phyloP scores from a whole-genome alignment of 1,284 basidiomycete genomes.

The Bondarzewia mesenterica region DNA sequence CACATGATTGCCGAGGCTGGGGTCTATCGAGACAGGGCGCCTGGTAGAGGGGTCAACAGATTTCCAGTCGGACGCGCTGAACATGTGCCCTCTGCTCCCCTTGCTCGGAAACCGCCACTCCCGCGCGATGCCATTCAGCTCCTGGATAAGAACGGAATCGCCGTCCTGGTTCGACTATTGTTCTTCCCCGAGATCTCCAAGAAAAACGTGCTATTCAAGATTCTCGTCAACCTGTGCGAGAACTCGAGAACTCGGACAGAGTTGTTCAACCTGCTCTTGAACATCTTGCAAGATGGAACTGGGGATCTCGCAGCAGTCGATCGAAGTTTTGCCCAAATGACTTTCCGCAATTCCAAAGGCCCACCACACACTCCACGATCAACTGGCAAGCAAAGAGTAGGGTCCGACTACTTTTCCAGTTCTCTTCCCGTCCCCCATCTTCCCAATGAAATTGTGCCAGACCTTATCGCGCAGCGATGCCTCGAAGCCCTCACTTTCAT shows the following conservation, averaged over 20 bases:
- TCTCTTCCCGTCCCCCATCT: constrained; percentile 50
- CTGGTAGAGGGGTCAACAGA: constrained; percentile 21
- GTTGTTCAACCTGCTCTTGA: constrained; percentile 87
- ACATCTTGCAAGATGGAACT: constrained; percentile 91
- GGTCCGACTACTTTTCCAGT: constrained; percentile 40
- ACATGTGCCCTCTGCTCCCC: constrained; percentile 19
- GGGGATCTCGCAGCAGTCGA: constrained; percentile 90
- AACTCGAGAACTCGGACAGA: constrained; percentile 90
- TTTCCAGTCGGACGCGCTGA: constrained; percentile 1
- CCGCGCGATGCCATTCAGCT: constrained; percentile 89
- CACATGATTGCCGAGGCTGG: constrained; percentile 81
- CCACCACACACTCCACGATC: constrained; percentile 50
- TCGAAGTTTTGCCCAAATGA: constrained; percentile 90
- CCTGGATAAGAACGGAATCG: constrained; percentile 86
- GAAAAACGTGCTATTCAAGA: constrained; percentile 82
- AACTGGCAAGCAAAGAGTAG: constrained; percentile 59
- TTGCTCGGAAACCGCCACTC: constrained; percentile 40
- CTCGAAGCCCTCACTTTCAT: constrained; percentile 85
- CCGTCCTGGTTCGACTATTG: constrained; percentile 85
- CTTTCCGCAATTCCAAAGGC: constrained; percentile 62
- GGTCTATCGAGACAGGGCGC: constrained; percentile 46
- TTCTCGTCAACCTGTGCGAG: constrained; percentile 93
- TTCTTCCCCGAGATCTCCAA: constrained; percentile 94
- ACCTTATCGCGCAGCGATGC: constrained; percentile 88
- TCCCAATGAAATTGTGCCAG: constrained; percentile 80